phyloP scores from a whole-genome alignment of 352 stramenopile species.

The Phytophthora europaea region DNA sequence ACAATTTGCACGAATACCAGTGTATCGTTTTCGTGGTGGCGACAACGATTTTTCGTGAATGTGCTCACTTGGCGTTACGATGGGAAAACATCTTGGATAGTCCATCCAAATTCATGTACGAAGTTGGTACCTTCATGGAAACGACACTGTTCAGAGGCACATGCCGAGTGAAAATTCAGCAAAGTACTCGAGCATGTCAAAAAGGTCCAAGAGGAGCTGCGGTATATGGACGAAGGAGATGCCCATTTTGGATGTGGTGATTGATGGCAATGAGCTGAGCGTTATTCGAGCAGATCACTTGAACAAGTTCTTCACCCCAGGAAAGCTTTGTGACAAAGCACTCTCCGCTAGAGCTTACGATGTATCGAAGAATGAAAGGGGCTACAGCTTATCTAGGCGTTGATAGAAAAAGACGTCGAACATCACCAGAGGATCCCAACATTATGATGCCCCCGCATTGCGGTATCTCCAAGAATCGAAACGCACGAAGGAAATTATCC shows the following conservation, averaged over 20 bases:
- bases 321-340: slow-evolving; percentile 1
- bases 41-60: slow-evolving; percentile 12
- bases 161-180: slow-evolving; percentile 7
- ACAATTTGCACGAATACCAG: slow-evolving; percentile 8
- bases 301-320: slow-evolving; percentile 9
- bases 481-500: no score
- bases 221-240: slow-evolving; percentile 5
- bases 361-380: no score
- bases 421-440: no score
- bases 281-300: slow-evolving; percentile 11
- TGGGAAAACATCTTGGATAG: slow-evolving; percentile 9
- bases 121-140: slow-evolving; percentile 5
- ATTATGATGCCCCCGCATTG: no score
- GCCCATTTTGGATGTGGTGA: slow-evolving; percentile 7
- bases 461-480: no score
- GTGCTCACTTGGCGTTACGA: slow-evolving; percentile 6
- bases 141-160: background rate
- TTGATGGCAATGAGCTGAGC: background rate
- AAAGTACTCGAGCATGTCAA: slow-evolving; percentile 1
- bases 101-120: background rate
- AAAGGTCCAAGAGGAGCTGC: background rate
- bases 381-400: no score
- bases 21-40: slow-evolving; percentile 8
- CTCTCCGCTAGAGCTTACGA: no score
- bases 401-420: no score